Evolutionary conservation across 2,329 filamentous ascomycete species (phyloP).

Genomic region (Domatiomyces catenatus): DNA sequence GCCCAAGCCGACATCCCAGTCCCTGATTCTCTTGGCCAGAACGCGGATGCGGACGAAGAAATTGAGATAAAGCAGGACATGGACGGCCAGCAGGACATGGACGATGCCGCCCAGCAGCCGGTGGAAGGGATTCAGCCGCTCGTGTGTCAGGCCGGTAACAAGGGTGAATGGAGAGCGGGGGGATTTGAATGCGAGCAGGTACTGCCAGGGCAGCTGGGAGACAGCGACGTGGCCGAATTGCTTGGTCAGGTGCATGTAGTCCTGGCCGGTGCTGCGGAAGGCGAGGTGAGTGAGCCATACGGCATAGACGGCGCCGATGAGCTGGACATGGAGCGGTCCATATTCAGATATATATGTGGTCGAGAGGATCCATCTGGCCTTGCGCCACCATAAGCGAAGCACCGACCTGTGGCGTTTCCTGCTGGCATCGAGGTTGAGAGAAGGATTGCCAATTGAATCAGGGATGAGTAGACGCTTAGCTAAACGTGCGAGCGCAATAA

Average conservation of each 20-base stretch:
- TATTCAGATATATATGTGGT: slow-evolving; percentile 11
- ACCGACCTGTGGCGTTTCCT: neutral
- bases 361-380: slow-evolving; percentile 8
- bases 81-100: slow-evolving; percentile 36
- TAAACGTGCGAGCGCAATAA: neutral
- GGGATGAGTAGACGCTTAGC: slow-evolving; percentile 5
- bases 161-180: slow-evolving; percentile 31
- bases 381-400: slow-evolving; percentile 2
- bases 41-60: slow-evolving; percentile 40
- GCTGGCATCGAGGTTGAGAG: neutral
- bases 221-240: slow-evolving; percentile 44
- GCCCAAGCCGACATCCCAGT: slow-evolving; percentile 44
- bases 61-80: slow-evolving; percentile 40
- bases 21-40: slow-evolving; percentile 38
- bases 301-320: slow-evolving; percentile 10
- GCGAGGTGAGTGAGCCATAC: slow-evolving; percentile 12
- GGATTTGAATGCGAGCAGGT: slow-evolving; percentile 34
- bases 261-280: slow-evolving; percentile 19
- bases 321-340: slow-evolving; percentile 10
- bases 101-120: slow-evolving; percentile 42
- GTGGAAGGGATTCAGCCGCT: slow-evolving; percentile 41
- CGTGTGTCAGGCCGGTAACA: slow-evolving; percentile 39
- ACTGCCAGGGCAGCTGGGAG: slow-evolving; percentile 45
- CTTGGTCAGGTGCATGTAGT: slow-evolving; percentile 50
- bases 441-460: neutral